These are phyloP conservation scores for Ceratocystis diversiconidia DNA, from an alignment of 2,329 filamentous ascomycete genomes.

Conservation along the genomic window DNA sequence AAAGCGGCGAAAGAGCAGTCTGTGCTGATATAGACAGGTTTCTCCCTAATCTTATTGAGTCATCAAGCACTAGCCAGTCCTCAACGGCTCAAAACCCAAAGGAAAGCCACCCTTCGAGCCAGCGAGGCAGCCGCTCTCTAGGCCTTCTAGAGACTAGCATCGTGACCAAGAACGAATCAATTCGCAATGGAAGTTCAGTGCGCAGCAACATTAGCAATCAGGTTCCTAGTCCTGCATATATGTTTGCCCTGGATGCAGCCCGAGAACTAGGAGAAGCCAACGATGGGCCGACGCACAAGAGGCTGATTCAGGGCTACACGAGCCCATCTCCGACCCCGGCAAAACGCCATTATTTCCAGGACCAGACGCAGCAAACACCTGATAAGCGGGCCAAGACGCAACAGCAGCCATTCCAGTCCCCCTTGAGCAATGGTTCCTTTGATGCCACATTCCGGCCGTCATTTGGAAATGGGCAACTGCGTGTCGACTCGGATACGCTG, in stretches of 20 bases:
- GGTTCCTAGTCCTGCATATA: conserved; percentile 13
- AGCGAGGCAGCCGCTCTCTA: not conserved
- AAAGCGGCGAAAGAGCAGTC: not conserved
- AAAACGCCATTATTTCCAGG: not conserved
- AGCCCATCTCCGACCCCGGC: not conserved
- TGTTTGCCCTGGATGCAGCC: conserved; percentile 12
- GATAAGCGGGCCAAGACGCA: not conserved
- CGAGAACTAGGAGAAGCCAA: not conserved
- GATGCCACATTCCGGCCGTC: not conserved
- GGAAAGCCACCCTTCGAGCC: not conserved
- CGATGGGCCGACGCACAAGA: not conserved
- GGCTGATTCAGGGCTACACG: not conserved
- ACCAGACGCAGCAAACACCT: not conserved
- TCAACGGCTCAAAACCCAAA: not conserved
- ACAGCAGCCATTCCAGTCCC: not conserved
- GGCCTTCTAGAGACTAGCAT: not conserved
- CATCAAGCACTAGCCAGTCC: not conserved
- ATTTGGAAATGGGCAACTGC: conserved; percentile 4
- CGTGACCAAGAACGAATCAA: not conserved
- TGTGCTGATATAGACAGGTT: not conserved
- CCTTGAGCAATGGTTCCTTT: not conserved
- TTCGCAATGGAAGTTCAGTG: not conserved
- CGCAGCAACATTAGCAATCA: not conserved
- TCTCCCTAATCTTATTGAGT: not conserved
- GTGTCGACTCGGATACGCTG: conserved; percentile 12